A percentile compares a stretch with the other conserved stretches of the same genome.
phyloP scores from a whole-genome alignment of 495 filamentous ascomycete species.

The Penicillium pancosmium region DNA sequence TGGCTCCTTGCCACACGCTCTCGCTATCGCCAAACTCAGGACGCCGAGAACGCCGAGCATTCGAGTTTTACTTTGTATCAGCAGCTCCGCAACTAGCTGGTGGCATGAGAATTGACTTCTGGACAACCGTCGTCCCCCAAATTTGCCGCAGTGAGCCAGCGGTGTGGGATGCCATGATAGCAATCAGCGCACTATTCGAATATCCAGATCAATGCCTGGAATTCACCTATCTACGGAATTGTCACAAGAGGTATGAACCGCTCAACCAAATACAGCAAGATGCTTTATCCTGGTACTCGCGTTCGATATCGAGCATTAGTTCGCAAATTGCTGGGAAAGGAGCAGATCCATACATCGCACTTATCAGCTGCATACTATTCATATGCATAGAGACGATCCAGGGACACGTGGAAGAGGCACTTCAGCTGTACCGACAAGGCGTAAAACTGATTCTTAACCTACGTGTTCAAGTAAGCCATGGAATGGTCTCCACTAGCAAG shows the following conservation, averaged over 20 bases:
- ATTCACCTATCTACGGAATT: slow-evolving; percentile 19
- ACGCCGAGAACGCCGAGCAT: slow-evolving; percentile 40
- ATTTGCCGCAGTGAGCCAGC: slow-evolving; percentile 57
- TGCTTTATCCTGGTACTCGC: slow-evolving; percentile 37
- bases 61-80: slow-evolving; percentile 55
- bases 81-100: slow-evolving; percentile 51
- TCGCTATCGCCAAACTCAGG: slow-evolving; percentile 17
- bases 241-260: neutral
- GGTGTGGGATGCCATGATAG: slow-evolving; percentile 55
- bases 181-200: slow-evolving; percentile 55
- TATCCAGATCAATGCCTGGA: slow-evolving; percentile 23
- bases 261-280: slow-evolving; percentile 25
- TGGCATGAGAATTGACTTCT: slow-evolving; percentile 52
- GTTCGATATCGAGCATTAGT: slow-evolving; percentile 37
- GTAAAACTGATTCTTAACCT: slow-evolving; percentile 25
- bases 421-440: slow-evolving; percentile 29
- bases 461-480: slow-evolving; percentile 14
- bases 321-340: slow-evolving; percentile 32
- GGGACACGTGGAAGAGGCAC: slow-evolving; percentile 37
- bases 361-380: slow-evolving; percentile 57
- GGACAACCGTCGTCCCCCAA: slow-evolving; percentile 55
- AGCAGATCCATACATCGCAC: slow-evolving; percentile 38
- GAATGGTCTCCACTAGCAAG: slow-evolving; percentile 14
- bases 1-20: slow-evolving; percentile 2
- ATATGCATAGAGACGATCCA: slow-evolving; percentile 57